Conservation (phyloP, 257 asterid genomes). For the Marsdenia floribunda region DNA sequence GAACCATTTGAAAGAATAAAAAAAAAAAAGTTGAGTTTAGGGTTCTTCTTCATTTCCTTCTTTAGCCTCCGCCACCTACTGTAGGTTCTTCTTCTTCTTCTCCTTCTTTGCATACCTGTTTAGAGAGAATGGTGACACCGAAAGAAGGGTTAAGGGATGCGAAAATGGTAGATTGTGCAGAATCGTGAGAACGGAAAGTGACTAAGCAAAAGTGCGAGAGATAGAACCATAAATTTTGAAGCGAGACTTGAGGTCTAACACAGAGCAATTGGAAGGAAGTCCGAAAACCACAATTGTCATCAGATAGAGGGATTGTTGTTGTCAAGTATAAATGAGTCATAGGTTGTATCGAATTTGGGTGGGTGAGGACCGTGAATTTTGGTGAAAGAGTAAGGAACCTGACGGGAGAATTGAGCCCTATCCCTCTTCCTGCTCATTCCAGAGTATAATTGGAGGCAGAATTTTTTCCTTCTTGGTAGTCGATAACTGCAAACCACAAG, state of each 20-base stretch:
- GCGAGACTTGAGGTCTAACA: conserved; percentile 83
- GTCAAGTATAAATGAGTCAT: conserved; percentile 15
- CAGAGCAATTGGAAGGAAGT: conserved; percentile 76
- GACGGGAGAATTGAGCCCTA: conserved; percentile 75
- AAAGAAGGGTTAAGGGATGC: conserved; percentile 68
- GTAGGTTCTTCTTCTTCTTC: no score
- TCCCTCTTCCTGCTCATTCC: conserved; percentile 60
- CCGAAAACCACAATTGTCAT: conserved; percentile 62
- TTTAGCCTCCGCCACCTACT: no score
- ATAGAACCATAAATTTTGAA: conserved; percentile 95
- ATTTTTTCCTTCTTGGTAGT: neutral
- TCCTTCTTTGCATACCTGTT: conserved; percentile 34
- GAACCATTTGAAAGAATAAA: no score
- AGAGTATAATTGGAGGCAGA: neutral
- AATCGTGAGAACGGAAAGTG: conserved; percentile 68
- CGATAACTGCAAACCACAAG: no score
- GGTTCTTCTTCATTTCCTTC: no score
- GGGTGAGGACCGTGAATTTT: conserved; percentile 81
- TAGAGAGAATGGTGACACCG: conserved; percentile 58
- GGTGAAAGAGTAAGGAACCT: conserved; percentile 51
- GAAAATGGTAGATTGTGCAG: conserved; percentile 67
- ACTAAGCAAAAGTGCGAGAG: conserved; percentile 77
- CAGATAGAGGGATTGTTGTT: conserved; percentile 29
- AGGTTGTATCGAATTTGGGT: conserved; percentile 25
- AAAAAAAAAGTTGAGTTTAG: no score